Conservation (phyloP, 2,329 filamentous ascomycete species). For the Aspergillus arachidicola region DNA sequence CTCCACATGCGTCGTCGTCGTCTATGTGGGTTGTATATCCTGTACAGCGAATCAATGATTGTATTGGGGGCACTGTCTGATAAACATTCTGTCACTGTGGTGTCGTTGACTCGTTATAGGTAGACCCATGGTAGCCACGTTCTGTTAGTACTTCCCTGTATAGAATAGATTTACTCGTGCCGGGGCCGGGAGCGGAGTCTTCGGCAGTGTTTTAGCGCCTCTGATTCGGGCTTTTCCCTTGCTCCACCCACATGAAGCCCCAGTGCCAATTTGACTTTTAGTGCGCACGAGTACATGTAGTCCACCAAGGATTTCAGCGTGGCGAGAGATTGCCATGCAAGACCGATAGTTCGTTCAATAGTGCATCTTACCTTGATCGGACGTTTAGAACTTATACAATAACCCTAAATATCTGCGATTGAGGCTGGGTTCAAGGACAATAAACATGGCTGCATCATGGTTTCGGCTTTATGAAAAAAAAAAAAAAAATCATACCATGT, state of each 20-base stretch:
- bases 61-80: not conserved
- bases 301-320: not conserved
- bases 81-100: not conserved
- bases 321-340: not conserved
- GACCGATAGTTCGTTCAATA: not conserved
- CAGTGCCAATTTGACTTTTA: not conserved
- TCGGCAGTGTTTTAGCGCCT: not conserved
- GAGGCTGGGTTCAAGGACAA: not conserved
- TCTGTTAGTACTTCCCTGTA: conserved; percentile 16
- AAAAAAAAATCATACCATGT: not conserved
- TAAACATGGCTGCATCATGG: not conserved
- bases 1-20: conserved; percentile 2
- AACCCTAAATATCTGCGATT: not conserved
- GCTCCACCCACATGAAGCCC: not conserved
- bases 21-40: not conserved
- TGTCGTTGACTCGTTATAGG: not conserved
- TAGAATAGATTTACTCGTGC: not conserved
- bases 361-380: not conserved
- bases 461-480: not conserved
- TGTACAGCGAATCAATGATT: not conserved
- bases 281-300: not conserved
- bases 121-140: conserved; percentile 14
- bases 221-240: conserved; percentile 1
- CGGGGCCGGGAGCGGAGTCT: not conserved
- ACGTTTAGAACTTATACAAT: not conserved